Base-by-base conservation (phyloP, 2,329 filamentous ascomycete species). In the Claviceps sp. region DNA sequence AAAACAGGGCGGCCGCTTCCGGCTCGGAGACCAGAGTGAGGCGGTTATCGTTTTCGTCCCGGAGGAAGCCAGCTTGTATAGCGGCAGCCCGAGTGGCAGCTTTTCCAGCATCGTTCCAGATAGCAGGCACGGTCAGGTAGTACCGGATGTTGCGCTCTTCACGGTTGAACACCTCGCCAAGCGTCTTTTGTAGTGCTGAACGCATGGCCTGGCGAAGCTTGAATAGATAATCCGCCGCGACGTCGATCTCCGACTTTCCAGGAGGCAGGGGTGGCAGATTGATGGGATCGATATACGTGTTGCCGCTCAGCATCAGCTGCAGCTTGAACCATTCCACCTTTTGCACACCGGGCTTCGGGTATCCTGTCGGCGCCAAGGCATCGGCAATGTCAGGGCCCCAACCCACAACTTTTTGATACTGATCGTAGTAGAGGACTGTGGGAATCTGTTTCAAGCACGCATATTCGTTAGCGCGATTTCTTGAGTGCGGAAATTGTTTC, bases 311-410 rank as follows among this genome's bases (percentile, higher is more conserved):
- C 93, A 97, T 97, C 53, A 98, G 82, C 73, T 98, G 93, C 60
- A 98, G 79, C 76, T 97, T 97, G 79, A 98, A 97, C 93, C 93
- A 98, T 73, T 97, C 93, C 24, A 97, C 91, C 74, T 97, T 97
- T 70, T 97, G 93, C 60, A 98, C 91, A 58, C 91, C 91, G 37
- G 88, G 88, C 75, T 97, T 97, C 60, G 93, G 93, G 69, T 97
- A 97, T 57, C 93, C 93, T 42, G 93, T 97, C 34, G 93, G 93
- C 50, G 93, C 91, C 58, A 97, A 79, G 57, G 93, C 93, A 71
- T 97, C 91, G 55, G 93, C 88, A 62, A 97, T 97, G 75, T 98
- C 93, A 53, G 91, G 90, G 56, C 93, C 93, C 93, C 93, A 98
- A 61, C 93, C 93, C n/a, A 97, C 93, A 48, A 98, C 93, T 70